A percentile compares a stretch with the other conserved stretches of the same genome.
phyloP scores from a whole-genome alignment of 2,329 filamentous ascomycete species.

The Penicillium nordicum region DNA sequence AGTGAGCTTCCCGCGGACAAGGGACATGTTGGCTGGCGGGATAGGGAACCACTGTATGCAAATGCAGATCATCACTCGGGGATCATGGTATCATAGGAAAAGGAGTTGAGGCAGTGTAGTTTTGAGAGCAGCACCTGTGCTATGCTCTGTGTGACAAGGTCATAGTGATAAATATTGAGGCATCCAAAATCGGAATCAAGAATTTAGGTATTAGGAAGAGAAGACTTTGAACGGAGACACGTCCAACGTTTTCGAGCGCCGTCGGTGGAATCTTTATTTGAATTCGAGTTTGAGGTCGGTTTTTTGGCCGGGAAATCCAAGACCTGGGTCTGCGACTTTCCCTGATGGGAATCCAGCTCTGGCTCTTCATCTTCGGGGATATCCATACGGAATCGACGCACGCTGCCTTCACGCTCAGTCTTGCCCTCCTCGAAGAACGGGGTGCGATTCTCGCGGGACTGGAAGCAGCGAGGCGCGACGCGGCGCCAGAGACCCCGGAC shows the following conservation, averaged over 20 bases:
- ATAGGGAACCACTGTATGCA: conserved; percentile 1
- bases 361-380: conserved; percentile 34
- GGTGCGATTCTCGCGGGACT: conserved; percentile 29
- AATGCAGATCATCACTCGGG: conserved; percentile 4
- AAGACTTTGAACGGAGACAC: conserved; percentile 15
- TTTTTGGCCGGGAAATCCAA: conserved; percentile 4
- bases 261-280: neutral
- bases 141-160: neutral
- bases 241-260: conserved; percentile 15
- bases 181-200: neutral
- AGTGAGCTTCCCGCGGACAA: neutral
- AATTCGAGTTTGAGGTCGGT: neutral
- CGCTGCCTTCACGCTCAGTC: conserved; percentile 42
- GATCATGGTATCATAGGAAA: conserved; percentile 11
- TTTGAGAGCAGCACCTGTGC: conserved; percentile 4
- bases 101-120: neutral
- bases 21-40: neutral
- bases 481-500: conserved; percentile 43
- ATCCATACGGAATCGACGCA: conserved; percentile 46
- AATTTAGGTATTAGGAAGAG: neutral
- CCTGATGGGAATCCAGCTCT: neutral
- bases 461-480: conserved; percentile 42
- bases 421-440: conserved; percentile 45
- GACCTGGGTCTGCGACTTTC: conserved; percentile 8
- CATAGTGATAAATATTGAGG: neutral